Conservation (phyloP, 176 grass and related monocot genomes). For the Juncus inflexus region DNA sequence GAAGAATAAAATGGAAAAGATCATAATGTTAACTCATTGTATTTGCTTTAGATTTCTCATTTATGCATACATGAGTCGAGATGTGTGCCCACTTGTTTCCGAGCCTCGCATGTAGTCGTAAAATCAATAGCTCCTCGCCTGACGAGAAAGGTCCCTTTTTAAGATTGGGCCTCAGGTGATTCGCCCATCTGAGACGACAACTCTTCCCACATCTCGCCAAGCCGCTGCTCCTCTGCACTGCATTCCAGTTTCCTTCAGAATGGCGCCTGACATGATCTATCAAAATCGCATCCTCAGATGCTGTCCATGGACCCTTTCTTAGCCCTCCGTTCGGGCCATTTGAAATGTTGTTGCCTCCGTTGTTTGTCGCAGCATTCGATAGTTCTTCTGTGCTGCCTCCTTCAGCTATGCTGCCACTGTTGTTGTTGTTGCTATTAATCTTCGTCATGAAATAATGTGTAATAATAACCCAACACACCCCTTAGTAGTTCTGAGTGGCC, state of each 20-base stretch:
- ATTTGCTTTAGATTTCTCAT: neutral
- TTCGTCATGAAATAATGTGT: conserved; percentile 14
- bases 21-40: neutral
- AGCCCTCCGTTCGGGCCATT: conserved; percentile 19
- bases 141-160: conserved; percentile 83
- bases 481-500: neutral
- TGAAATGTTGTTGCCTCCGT: conserved; percentile 4
- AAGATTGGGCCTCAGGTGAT: conserved; percentile 90
- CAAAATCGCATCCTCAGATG: conserved; percentile 69
- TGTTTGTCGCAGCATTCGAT: neutral
- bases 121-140: conserved; percentile 74
- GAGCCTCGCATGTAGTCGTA: conserved; percentile 62
- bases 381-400: conserved; percentile 1
- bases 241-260: conserved; percentile 82
- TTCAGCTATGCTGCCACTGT: conserved; percentile 6
- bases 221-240: conserved; percentile 64
- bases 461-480: neutral
- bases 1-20: neutral
- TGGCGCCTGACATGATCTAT: conserved; percentile 67
- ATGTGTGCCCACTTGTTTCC: conserved; percentile 91
- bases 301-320: conserved; percentile 94
- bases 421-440: conserved; percentile 15
- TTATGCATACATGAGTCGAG: conserved; percentile 39
- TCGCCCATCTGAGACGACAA: conserved; percentile 88
- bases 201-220: conserved; percentile 87